Conservation (phyloP, 2,329 filamentous ascomycete species). For the Pseudopyricularia cyperi region DNA sequence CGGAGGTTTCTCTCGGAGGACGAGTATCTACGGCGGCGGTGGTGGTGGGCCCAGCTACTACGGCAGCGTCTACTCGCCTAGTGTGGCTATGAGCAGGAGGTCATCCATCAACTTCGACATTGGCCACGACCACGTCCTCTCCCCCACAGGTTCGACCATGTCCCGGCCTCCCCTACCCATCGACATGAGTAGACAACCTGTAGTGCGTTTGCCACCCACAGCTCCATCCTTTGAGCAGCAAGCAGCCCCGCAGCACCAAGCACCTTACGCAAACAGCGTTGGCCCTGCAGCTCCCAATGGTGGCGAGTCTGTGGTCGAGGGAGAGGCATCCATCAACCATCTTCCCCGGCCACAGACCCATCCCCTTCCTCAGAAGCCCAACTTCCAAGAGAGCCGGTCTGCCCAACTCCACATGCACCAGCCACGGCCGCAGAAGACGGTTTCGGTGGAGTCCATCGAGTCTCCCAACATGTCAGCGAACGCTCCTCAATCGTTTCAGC, state of each 20-base stretch:
- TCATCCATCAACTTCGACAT: slow-evolving; percentile 63
- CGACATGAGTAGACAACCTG: slow-evolving; percentile 49
- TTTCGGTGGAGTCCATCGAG: slow-evolving; percentile 88
- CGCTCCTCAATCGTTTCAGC: slow-evolving; percentile 30
- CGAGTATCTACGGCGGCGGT: slow-evolving; percentile 48
- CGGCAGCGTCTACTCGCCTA: slow-evolving; percentile 72
- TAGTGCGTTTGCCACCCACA: slow-evolving; percentile 71
- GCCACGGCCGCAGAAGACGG: slow-evolving; percentile 84
- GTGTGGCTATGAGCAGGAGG: slow-evolving; percentile 74
- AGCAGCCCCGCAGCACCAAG: background rate
- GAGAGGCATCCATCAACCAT: slow-evolving; percentile 33
- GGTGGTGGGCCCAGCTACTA: slow-evolving; percentile 48
- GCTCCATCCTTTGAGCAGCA: slow-evolving; percentile 11
- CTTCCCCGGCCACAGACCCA: slow-evolving; percentile 44
- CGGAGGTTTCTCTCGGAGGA: slow-evolving; percentile 59
- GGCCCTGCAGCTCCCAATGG: background rate
- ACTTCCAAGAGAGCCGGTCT: slow-evolving; percentile 41
- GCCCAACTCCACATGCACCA: slow-evolving; percentile 69
- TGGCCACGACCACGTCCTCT: slow-evolving; percentile 61
- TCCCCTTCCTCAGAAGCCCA: slow-evolving; percentile 44
- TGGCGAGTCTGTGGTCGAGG: background rate
- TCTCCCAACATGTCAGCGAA: slow-evolving; percentile 49
- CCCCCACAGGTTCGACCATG: slow-evolving; percentile 67
- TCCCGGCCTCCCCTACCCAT: slow-evolving; percentile 50
- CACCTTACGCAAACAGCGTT: background rate